Evolutionary conservation across 2,329 filamentous ascomycete genomes (phyloP).

Genomic region (Helotiales sp.): DNA sequence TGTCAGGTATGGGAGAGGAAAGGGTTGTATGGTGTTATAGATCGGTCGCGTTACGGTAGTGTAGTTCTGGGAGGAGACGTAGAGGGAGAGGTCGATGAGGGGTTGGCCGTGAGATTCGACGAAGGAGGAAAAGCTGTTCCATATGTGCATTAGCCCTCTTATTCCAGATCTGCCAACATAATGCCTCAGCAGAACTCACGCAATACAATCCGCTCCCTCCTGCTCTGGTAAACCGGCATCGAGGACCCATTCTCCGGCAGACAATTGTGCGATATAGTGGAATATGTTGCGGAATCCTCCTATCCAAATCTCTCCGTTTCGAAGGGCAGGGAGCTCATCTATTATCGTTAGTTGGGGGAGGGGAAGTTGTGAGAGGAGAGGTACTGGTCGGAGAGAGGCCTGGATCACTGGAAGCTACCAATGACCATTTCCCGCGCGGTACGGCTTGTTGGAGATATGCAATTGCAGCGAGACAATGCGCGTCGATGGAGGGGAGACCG

Average conservation of each 20-base stretch:
- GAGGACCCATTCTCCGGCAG: constrained; percentile 48
- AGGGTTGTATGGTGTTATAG: constrained; percentile 77
- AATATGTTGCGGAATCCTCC: constrained; percentile 54
- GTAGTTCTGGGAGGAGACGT: constrained; percentile 90
- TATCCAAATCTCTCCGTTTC: constrained; percentile 53
- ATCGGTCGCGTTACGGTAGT: constrained; percentile 72
- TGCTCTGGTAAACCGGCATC: constrained; percentile 43
- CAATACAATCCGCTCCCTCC: constrained; percentile 48
- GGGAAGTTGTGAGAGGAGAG: constrained; percentile 3
- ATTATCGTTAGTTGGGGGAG: constrained; percentile 9
- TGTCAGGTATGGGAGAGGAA: constrained; percentile 85
- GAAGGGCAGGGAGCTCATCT: constrained; percentile 59
- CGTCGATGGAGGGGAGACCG: constrained; percentile 83
- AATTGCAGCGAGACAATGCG: constrained; percentile 84
- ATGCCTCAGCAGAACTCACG: constrained; percentile 38
- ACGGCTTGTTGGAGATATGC: constrained; percentile 70
- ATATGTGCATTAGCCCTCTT: not conserved
- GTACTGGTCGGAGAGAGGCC: constrained; percentile 69
- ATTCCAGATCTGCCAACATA: not conserved
- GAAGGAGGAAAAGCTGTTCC: constrained; percentile 62
- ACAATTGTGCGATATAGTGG: constrained; percentile 45
- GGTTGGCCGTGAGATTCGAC: constrained; percentile 73
- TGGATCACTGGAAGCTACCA: constrained; percentile 73
- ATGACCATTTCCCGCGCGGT: constrained; percentile 60
- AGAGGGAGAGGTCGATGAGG: constrained; percentile 83